A percentile compares a stretch with the other conserved stretches of the same genome.
These are phyloP conservation scores for Steccherinum ochraceum DNA, from an alignment of 768 basidiomycete species.

Conservation along the genomic window DNA sequence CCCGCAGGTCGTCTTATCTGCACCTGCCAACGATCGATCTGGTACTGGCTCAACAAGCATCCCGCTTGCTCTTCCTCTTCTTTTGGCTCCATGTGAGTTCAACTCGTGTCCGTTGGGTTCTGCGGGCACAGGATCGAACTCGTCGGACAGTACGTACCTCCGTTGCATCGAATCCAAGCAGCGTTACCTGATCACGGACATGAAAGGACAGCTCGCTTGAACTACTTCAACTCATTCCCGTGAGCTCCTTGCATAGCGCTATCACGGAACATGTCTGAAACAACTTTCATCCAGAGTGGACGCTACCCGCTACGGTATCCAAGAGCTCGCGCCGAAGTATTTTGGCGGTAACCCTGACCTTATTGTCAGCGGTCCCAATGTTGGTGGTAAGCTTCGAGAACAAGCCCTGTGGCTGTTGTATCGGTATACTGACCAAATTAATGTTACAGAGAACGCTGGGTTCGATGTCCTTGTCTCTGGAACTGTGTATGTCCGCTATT, in stretches of 20 bases:
- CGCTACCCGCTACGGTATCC: conserved; percentile 5
- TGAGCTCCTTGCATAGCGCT: conserved; percentile 10
- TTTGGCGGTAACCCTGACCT: conserved; percentile 5
- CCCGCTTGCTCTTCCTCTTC: conserved; percentile 22
- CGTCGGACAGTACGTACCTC: conserved; percentile 29
- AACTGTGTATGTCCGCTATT: conserved; percentile 19
- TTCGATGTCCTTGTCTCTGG: conserved; percentile 19
- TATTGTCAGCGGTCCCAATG: conserved; percentile 12
- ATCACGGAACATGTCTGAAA: not conserved
- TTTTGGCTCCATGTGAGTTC: conserved; percentile 34
- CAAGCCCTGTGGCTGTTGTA: not conserved
- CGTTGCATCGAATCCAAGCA: not conserved
- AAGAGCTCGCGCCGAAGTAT: conserved; percentile 6
- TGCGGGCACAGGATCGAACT: conserved; percentile 35
- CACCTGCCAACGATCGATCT: conserved; percentile 39
- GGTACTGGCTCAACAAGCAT: conserved; percentile 38
- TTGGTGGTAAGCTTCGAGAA: conserved; percentile 3
- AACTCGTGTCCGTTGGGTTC: conserved; percentile 35
- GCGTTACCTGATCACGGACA: not conserved
- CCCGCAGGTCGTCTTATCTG: conserved; percentile 38
- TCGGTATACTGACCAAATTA: not conserved
- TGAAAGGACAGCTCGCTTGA: conserved; percentile 25
- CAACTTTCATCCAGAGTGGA: conserved; percentile 2
- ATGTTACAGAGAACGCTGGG: conserved; percentile 19
- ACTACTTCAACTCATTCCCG: conserved; percentile 41